Evolutionary conservation across 805 yeast species (phyloP), one percentile per base, ranked within the genome.

Genomic region (Brettanomyces nanus): DNA sequence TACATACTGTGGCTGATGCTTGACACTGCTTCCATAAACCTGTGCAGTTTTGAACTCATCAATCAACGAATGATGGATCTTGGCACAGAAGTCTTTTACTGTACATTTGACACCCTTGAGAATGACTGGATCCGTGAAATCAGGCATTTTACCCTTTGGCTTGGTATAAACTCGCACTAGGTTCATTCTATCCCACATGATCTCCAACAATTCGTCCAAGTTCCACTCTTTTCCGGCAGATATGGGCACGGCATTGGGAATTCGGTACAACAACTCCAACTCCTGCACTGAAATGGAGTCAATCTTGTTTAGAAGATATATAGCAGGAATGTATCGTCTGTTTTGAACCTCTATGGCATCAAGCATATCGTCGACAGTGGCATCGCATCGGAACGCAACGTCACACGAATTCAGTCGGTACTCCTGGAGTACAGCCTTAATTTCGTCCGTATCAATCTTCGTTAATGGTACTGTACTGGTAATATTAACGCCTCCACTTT

Each of bases 181-280:
- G 49, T 85, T 80, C 53, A 92, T 73, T 57, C 81, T 75, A 39
- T 80, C 85, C 99, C 99, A 92, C 97, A 92, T 92, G 58, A 77
- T 69, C 54, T 90, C 95, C 49, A 92, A 68, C 49, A 92, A 71
- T 62, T 90, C 97, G 62, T 92, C 98, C 56, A 92, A 68, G 58
- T 92, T 92, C 98, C 98, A 92, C 48, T 94, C 95, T 56, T 83
- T 73, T 45, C 95, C 97, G 6, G 96, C 83, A 7, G 96, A 85
- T 44, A 92, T 90, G 28, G 98, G 98, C 36, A 92, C 95, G 6
- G 97, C 97, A 63, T 92, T 80, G 36, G 98, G 98, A 51, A 92
- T 92, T 58, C 92, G 77, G 67, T 85, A 82, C 45, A 92, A 63
- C 42, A 92, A 65, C 49, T 92, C 95, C 49, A 92, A 74, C 61